These are phyloP conservation scores for Emmonsia crescens DNA, from an alignment of 2,329 filamentous ascomycete species.

Conservation along the genomic window DNA sequence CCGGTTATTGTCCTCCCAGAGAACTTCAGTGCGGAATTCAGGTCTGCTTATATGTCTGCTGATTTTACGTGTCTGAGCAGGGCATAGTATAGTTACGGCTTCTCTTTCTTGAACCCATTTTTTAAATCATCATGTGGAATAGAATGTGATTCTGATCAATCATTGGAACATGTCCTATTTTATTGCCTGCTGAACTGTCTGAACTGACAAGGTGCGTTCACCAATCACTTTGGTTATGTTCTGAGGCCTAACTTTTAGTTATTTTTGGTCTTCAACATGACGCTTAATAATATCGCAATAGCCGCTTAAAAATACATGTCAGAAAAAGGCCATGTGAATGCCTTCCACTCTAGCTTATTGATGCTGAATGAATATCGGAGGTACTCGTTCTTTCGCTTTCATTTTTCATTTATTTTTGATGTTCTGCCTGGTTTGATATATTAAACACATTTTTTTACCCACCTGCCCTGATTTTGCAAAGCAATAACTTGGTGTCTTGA, in stretches of 20 bases:
- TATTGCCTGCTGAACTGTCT: not conserved
- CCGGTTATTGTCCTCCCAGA: too few species aligned
- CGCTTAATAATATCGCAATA: not conserved
- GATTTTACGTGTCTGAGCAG: too few species aligned
- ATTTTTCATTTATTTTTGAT: not conserved
- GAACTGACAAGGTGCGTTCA: not conserved
- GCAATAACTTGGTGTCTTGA: not conserved
- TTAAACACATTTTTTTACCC: not conserved
- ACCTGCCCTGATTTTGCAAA: not conserved
- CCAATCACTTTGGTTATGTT: not conserved
- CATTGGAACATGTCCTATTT: not conserved
- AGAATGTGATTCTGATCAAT: not conserved
- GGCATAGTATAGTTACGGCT: too few species aligned
- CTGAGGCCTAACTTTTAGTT: not conserved
- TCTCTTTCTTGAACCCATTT: not conserved
- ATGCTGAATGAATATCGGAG: not conserved
- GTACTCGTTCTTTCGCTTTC: too few species aligned
- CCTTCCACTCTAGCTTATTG: not conserved
- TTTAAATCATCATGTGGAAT: not conserved
- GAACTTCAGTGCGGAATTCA: not conserved
- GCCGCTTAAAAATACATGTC: not conserved
- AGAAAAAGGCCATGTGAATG: not conserved
- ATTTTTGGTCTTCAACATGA: not conserved
- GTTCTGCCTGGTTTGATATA: not conserved
- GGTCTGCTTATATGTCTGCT: not conserved